Conservation (phyloP, 768 basidiomycete species). For the Podaxis rugospora region DNA sequence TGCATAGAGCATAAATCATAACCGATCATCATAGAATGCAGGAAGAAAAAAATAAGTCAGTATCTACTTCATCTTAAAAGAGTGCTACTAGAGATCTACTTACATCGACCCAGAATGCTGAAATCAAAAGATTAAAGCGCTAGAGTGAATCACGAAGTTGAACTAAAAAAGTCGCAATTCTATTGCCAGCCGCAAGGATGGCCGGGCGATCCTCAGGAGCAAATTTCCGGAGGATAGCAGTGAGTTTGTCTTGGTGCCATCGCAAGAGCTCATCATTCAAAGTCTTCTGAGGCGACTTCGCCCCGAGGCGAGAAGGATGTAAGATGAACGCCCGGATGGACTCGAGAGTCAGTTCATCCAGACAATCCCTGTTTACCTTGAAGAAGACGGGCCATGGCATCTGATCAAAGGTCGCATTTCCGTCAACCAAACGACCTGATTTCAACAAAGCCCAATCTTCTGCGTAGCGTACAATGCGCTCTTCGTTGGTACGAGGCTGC, state of each 20-base stretch:
- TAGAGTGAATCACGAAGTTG: neutral
- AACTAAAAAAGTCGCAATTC: neutral
- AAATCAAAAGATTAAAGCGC: neutral
- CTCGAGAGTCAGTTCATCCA: neutral
- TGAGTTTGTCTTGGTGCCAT: slow-evolving; percentile 1
- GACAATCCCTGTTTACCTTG: neutral
- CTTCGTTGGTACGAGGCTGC: neutral
- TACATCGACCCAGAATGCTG: neutral
- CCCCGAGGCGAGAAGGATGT: neutral
- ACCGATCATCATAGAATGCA: neutral
- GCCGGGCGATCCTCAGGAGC: neutral
- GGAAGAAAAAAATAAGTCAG: neutral
- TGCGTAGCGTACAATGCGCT: neutral
- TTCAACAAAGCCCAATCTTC: neutral
- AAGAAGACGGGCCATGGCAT: slow-evolving; percentile 1
- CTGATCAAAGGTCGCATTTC: neutral
- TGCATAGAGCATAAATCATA: slow-evolving; percentile 5
- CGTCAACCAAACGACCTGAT: neutral
- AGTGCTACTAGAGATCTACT: neutral
- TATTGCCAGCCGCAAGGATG: neutral
- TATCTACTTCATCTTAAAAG: neutral
- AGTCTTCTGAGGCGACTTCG: neutral
- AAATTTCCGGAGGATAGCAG: neutral
- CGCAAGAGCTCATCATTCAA: neutral
- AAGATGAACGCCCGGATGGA: neutral